Percentiles rank a stretch among this genome's conserved stretches.
Evolutionary conservation across 257 asterid genomes (phyloP).

Genomic region (Nicotiana sylvestris): DNA sequence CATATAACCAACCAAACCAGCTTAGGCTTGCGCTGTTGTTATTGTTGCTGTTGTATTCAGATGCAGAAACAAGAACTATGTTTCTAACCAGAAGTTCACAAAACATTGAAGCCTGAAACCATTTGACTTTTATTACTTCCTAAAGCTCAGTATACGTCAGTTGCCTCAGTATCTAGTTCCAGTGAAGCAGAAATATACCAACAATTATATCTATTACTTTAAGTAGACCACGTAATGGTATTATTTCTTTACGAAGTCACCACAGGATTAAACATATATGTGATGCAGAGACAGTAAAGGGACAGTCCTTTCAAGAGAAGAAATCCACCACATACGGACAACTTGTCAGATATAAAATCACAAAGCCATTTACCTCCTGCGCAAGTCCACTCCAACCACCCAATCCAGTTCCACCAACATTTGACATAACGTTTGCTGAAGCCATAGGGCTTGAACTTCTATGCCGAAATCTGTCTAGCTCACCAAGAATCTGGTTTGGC

Average conservation of each 20-base stretch:
- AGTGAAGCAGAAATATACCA: not conserved
- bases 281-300: not conserved
- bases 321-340: not conserved
- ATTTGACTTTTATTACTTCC: too few relatives aligned
- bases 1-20: not conserved
- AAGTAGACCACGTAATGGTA: not conserved
- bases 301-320: not conserved
- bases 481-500: slow-evolving; percentile 75
- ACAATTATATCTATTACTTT: not conserved
- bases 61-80: not conserved
- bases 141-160: not conserved
- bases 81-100: not conserved
- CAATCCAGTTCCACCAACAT: slow-evolving; percentile 60
- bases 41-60: not conserved
- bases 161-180: not conserved
- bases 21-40: not conserved
- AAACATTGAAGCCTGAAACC: not conserved
- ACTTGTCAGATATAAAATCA: not conserved
- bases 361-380: slow-evolving; percentile 49
- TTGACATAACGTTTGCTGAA: slow-evolving; percentile 66
- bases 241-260: not conserved
- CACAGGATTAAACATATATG: not conserved
- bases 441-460: slow-evolving; percentile 99
- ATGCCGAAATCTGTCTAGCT: slow-evolving; percentile 77
- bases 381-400: slow-evolving; percentile 77